Evolutionary conservation across 2,329 filamentous ascomycete species (phyloP).

Genomic region (Colletotrichum ledebouriae): DNA sequence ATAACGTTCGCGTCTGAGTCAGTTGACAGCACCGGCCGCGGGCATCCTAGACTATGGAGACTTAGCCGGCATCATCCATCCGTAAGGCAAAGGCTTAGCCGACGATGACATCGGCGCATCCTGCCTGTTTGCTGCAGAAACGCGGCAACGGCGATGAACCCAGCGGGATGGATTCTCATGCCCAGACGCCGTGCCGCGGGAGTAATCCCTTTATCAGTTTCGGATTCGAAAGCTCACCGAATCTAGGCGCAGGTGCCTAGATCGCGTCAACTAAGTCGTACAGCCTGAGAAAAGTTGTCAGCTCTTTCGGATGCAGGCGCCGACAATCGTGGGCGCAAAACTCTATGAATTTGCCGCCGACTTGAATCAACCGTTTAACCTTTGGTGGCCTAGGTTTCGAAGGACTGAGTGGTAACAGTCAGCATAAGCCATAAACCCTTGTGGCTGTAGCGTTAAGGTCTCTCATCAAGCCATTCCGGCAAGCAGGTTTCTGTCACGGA

Average conservation of each 20-base stretch:
- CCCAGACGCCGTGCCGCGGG: conserved; percentile 3
- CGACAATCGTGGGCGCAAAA: conserved; percentile 13
- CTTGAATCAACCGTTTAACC: conserved; percentile 4
- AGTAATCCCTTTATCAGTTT: not conserved
- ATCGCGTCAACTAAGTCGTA: conserved; percentile 1
- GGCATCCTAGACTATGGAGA: conserved; percentile 29
- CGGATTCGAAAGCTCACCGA: conserved; percentile 6
- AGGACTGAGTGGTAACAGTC: conserved; percentile 7
- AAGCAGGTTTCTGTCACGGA: not conserved
- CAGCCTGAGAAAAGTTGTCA: not conserved
- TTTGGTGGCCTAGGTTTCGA: not conserved
- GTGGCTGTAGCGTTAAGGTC: not conserved
- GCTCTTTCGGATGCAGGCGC: not conserved
- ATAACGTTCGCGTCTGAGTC: conserved; percentile 16
- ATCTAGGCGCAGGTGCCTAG: not conserved
- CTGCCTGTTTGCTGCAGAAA: conserved; percentile 9
- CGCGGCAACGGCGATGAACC: conserved; percentile 29
- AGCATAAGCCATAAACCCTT: not conserved
- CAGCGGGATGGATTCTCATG: conserved; percentile 12
- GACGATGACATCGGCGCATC: conserved; percentile 20
- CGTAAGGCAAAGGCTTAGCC: conserved; percentile 7
- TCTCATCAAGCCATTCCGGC: conserved; percentile 7
- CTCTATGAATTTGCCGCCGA: conserved; percentile 20
- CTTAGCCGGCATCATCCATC: conserved; percentile 25
- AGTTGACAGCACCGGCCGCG: conserved; percentile 14